phyloP scores from a whole-genome alignment of 768 basidiomycete genomes.

The Serendipita sp. region DNA sequence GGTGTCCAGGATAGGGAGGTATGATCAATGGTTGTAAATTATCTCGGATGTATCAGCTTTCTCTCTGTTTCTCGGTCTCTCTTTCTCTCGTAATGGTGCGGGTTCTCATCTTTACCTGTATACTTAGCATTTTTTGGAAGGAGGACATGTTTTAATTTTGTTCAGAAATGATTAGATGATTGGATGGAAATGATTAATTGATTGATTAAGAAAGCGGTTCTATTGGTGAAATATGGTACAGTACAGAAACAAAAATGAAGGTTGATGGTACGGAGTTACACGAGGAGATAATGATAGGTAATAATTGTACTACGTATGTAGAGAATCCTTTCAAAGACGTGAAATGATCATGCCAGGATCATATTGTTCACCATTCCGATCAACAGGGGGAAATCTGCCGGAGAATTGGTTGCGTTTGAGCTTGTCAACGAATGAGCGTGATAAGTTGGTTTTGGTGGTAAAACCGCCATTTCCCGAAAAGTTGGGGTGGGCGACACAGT shows the following conservation, averaged over 20 bases:
- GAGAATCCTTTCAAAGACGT: background rate
- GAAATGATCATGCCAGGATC: background rate
- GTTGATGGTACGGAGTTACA: background rate
- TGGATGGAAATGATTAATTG: too few species aligned
- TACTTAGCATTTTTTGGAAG: background rate
- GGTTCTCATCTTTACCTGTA: background rate
- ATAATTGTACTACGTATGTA: background rate
- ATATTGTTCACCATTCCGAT: background rate
- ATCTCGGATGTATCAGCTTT: background rate
- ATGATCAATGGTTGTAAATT: constrained; percentile 6
- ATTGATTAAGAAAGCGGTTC: too few species aligned
- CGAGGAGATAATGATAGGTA: background rate
- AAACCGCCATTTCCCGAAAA: background rate
- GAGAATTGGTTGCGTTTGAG: background rate
- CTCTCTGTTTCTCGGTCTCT: background rate
- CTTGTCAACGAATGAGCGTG: background rate
- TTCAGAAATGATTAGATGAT: too few species aligned
- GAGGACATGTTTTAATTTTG: background rate
- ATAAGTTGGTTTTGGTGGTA: background rate
- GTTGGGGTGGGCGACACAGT: background rate
- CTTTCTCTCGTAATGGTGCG: background rate
- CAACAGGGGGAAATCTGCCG: too few species aligned
- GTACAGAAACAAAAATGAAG: too few species aligned
- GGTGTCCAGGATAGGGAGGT: background rate
- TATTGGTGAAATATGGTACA: too few species aligned